Base-by-base conservation (phyloP, 2,329 filamentous ascomycete species). In the Fusarium sp. region DNA sequence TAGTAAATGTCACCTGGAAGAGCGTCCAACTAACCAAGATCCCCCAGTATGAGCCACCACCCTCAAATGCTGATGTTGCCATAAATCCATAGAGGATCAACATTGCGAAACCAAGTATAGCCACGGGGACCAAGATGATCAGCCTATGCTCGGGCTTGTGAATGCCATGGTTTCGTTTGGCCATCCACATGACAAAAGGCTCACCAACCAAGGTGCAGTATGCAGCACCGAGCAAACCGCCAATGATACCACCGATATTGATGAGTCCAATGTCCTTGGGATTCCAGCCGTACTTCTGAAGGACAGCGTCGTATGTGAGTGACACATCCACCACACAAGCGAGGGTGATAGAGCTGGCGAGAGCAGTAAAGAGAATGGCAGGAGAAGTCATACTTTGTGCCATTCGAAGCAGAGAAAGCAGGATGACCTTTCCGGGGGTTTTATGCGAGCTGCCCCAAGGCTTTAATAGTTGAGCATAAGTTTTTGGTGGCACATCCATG, bases 401-500 rank as follows among this genome's bases (percentile, higher is more conserved):
- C 47, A 49, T 49, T 0, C 33, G 35, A 0, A 49, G 35, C 6
- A 49, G 9, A 1, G 47, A 50, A 0, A 41, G 8, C 4, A 8
- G 2, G 14, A 49, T 42, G n/a, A 41, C 9, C n/a, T 50, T 11
- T 14, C 35, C 35, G 0, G 47, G 47, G 1, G 23, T 42, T 2
- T 42, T 50, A 0, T 42, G 47, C 0, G 23, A 29, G 0, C 23
- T 50, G 0, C 47, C 35, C 35, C 47, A 50, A 1, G 47, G 47
- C 2, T 50, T 50, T 0, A 50, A 1, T 5, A 41, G 11, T n/a
- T 50, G n/a, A 11, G 5, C 4, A 15, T 50, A 50, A 0, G n/a
- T 21, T 4, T 50, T 50, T 11, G 7, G 11, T 0, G 35, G 18
- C 0, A 42, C 35, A 0, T 6, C 3, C 3, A 0, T 1, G 1